Evolutionary conservation across 2,329 filamentous ascomycete genomes (phyloP), one percentile per base, ranked within the genome.

Genomic region (Monosporascus sp.): DNA sequence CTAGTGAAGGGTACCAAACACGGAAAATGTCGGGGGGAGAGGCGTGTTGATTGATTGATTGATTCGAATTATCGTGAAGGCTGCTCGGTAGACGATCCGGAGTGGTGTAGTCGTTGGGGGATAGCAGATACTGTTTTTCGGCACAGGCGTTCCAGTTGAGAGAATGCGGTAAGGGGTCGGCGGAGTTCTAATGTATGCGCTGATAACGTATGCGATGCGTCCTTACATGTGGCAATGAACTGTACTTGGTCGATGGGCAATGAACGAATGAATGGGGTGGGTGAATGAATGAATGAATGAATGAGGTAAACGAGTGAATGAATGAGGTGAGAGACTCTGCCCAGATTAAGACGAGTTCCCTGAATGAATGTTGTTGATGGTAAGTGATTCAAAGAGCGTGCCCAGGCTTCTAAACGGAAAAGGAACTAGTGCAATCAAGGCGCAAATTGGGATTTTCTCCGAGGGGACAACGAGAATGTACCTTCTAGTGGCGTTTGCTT

Each of bases 11-110:
- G 48, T 38, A 51, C 54, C 55, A 56, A 55, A 51, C 22, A 53
- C 55, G 53, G 51, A 58, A 52, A 49, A 44, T 54, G 58, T 55
- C 54, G 58, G 55, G 51, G 15, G 56, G 49, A 51, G 44, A 35
- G 38, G 44, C 38, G 49, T 48, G 26, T n/a, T 54, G 48, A 56
- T 56, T 56, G 45, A 60, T 55, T 51, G 38, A 44, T 28, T 43
- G 24, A 24, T 54, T 51, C 45, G 35, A 54, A 28, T 40, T 47
- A 60, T 54, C 47, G 55, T 53, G 51, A 52, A 43, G 40, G 40
- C 31, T 41, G 3, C 53, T 51, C 54, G 54, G 54, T 54, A 58
- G 53, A 55, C 51, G 48, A 20, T 41, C 46, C 53, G 47, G 54
- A 43, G 47, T 46, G 55, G 24, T 49, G 37, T 26, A 5, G 40